Conservation (phyloP, 164 flowering plant species). For the Annona squamosa region DNA sequence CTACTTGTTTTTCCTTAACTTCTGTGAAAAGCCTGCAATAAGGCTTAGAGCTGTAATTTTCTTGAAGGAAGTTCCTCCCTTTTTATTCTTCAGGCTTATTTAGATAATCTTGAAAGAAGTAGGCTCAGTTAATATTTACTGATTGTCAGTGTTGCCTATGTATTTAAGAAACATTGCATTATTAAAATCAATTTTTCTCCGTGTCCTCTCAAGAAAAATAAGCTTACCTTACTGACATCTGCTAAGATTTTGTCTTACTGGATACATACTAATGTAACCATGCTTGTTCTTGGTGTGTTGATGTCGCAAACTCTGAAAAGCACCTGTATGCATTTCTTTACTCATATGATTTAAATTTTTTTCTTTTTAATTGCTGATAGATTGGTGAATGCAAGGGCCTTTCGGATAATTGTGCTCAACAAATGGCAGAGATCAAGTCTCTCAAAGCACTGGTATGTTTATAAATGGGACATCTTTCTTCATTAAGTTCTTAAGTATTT, state of each 20-base stretch:
- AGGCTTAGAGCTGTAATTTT: too few relatives aligned
- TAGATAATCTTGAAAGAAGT: too few relatives aligned
- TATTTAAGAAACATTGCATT: too few relatives aligned
- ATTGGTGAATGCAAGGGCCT: conserved; percentile 46
- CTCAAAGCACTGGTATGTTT: conserved; percentile 59
- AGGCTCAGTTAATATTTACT: background rate
- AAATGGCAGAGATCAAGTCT: conserved; percentile 57
- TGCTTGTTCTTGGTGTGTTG: too few relatives aligned
- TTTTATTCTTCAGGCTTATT: background rate
- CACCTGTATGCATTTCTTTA: background rate
- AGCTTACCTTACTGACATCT: background rate
- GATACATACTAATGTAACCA: background rate
- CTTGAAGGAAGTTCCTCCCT: background rate
- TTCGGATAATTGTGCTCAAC: conserved; percentile 51
- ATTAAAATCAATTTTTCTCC: background rate
- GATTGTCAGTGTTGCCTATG: background rate
- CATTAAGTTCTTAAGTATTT: background rate
- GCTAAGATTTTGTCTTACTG: background rate
- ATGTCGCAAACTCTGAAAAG: background rate
- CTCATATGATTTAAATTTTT: background rate
- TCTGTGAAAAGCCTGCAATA: too few relatives aligned
- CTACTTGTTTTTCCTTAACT: too few relatives aligned
- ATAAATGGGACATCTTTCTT: background rate
- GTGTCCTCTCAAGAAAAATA: background rate
- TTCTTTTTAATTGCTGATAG: conserved; percentile 36